Evolutionary conservation across 805 yeast species (phyloP), one percentile per base, ranked within the genome.

Genomic region (Candida anglica): DNA sequence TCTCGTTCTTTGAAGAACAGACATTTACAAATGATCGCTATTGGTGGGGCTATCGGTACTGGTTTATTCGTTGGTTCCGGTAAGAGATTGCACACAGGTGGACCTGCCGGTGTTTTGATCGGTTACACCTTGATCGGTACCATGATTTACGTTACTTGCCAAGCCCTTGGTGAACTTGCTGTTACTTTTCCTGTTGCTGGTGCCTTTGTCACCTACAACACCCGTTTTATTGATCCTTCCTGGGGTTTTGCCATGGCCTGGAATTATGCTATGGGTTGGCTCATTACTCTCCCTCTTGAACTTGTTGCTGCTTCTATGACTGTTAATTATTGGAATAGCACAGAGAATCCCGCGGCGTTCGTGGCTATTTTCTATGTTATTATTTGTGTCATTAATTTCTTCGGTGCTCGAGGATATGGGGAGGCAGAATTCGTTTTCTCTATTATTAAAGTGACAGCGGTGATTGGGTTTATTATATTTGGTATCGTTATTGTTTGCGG

Each of bases 31-130:
- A 77, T 81, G 74, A 72, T 81, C 40, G 78, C 86, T 22, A 75
- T 81, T 28, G 85, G 85, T 25, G 79, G 83, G 29, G 70, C 80
- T 27, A 74, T 80, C 24, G 86, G 86, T 39, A 78, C 85, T 3
- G 86, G 87, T 50, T 58, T 80, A 36, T 77, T 79, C 39, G 73
- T 80, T 31, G 83, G 83, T 40, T 72, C 84, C 2, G 86, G 83
- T 35, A 54, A 68, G 32, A 75, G 82, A 2, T 58, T 80, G 39
- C 54, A 52, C 27, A 65, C 73, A 13, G 85, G 83, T 43, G 86
- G 86, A 28, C 81, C 83, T 5, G 81, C 77, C 3, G 75, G 79
- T 25, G 52, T 79, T 19, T 62, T 79, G 32, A 75, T 79, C 32
- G 79, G 75, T 40, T 73, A 77, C 67, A 41, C 56, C n/a, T 48